These are phyloP conservation scores for Margaritispora aquatica DNA, from an alignment of 495 filamentous ascomycete species.

Conservation along the genomic window DNA sequence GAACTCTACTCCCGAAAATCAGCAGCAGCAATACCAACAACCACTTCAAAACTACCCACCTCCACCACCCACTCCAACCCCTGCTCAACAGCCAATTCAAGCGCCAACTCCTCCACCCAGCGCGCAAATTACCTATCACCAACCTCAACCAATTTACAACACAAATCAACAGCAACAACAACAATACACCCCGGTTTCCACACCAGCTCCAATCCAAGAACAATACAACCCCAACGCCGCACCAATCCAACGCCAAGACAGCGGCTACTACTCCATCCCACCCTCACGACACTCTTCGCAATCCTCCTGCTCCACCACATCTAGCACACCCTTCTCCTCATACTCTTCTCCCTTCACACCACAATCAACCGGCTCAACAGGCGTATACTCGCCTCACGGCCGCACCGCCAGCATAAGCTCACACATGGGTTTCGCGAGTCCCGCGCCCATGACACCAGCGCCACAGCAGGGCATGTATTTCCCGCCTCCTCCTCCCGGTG, in stretches of 20 bases:
- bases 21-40: neutral
- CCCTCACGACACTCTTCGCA: constrained; percentile 4
- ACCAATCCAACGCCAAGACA: constrained; percentile 10
- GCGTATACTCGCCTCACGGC: neutral
- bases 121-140: neutral
- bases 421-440: neutral
- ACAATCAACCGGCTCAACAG: neutral
- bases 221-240: neutral
- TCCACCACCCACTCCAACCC: neutral
- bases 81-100: neutral
- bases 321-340: neutral
- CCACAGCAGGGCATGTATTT: neutral
- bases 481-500: neutral
- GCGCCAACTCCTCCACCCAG: neutral
- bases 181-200: no score
- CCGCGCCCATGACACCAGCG: neutral
- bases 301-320: neutral
- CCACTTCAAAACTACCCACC: neutral
- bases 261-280: constrained; percentile 16
- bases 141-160: no score
- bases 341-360: neutral
- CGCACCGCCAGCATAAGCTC: neutral
- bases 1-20: neutral
- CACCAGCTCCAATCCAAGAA: neutral
- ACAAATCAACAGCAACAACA: no score